phyloP scores from a whole-genome alignment of 768 basidiomycete genomes.

The Mycena rosella region DNA sequence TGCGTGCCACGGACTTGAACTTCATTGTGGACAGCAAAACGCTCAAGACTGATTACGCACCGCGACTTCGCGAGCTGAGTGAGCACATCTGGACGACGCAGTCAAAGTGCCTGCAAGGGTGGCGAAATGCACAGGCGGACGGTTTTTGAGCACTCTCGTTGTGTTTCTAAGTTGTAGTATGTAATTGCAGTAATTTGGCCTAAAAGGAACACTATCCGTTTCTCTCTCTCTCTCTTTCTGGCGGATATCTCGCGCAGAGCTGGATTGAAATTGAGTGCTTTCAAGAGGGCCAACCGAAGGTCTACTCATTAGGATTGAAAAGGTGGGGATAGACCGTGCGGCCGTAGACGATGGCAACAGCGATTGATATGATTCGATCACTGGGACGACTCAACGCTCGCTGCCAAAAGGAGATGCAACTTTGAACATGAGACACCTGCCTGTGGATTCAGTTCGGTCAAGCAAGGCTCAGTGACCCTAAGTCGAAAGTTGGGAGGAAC shows the following conservation, averaged over 20 bases:
- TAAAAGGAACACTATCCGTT: neutral
- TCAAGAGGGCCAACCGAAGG: neutral
- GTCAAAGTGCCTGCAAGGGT: constrained; percentile 37
- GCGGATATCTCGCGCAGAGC: too few relatives aligned
- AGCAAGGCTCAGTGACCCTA: too few relatives aligned
- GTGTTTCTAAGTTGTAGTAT: neutral
- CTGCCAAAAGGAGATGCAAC: constrained; percentile 19
- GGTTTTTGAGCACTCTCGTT: constrained; percentile 24
- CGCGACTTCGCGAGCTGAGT: constrained; percentile 42
- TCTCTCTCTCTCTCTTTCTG: too few relatives aligned
- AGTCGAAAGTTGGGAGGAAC: too few relatives aligned
- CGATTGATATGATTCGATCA: neutral
- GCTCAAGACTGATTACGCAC: constrained; percentile 38
- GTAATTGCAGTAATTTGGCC: neutral
- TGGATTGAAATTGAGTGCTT: too few relatives aligned
- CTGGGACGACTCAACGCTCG: constrained; percentile 18
- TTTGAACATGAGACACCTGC: neutral
- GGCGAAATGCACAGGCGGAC: constrained; percentile 31
- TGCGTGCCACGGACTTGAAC: constrained; percentile 43
- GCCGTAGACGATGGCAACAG: neutral
- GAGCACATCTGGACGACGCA: constrained; percentile 44
- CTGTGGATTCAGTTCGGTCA: neutral
- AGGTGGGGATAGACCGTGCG: too few relatives aligned
- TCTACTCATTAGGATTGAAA: neutral
- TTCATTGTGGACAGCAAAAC: constrained; percentile 41